A percentile compares a stretch with the other conserved stretches of the same genome.
Evolutionary conservation across 2,329 filamentous ascomycete genomes (phyloP).

Genomic region (Aspergillus costaricaensis): DNA sequence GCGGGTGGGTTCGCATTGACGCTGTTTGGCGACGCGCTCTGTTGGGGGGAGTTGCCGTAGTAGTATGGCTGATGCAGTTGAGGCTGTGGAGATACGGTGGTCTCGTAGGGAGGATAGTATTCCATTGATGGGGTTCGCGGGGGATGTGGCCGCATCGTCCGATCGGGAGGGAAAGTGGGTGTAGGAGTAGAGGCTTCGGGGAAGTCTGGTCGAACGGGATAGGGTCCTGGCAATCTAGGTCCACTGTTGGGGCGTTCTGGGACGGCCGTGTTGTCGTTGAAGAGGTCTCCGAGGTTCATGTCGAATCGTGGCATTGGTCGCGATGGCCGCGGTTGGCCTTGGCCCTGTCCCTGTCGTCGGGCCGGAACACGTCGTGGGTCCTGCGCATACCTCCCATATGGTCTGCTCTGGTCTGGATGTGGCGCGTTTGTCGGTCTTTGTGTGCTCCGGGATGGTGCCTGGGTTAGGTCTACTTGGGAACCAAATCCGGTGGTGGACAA

Average conservation of each 20-base stretch:
- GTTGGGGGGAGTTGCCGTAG: conserved; percentile 37
- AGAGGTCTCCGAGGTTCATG: conserved; percentile 57
- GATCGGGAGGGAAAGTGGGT: conserved; percentile 27
- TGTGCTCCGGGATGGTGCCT: conserved; percentile 20
- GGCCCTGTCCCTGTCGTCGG: conserved; percentile 33
- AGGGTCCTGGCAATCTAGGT: conserved; percentile 29
- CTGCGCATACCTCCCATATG: conserved; percentile 14
- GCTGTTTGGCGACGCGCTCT: conserved; percentile 35
- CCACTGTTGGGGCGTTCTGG: conserved; percentile 37
- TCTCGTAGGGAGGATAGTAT: conserved; percentile 38
- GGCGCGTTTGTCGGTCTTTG: conserved; percentile 17
- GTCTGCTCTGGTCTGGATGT: conserved; percentile 17
- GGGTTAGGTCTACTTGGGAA: conserved; percentile 37
- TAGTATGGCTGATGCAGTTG: conserved; percentile 35
- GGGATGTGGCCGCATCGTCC: conserved; percentile 25
- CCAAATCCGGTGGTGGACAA: conserved; percentile 84
- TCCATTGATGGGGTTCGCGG: conserved; percentile 36
- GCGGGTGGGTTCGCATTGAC: conserved; percentile 28
- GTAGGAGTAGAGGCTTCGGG: conserved; percentile 27
- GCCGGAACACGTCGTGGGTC: conserved; percentile 27
- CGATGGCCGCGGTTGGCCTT: conserved; percentile 38
- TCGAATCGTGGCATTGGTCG: conserved; percentile 59
- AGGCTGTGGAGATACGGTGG: conserved; percentile 34
- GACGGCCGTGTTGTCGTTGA: conserved; percentile 47
- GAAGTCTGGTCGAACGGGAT: conserved; percentile 26